These are phyloP conservation scores for Xerophyta viscosa DNA, from an alignment of 106 monocot genomes.

Conservation along the genomic window DNA sequence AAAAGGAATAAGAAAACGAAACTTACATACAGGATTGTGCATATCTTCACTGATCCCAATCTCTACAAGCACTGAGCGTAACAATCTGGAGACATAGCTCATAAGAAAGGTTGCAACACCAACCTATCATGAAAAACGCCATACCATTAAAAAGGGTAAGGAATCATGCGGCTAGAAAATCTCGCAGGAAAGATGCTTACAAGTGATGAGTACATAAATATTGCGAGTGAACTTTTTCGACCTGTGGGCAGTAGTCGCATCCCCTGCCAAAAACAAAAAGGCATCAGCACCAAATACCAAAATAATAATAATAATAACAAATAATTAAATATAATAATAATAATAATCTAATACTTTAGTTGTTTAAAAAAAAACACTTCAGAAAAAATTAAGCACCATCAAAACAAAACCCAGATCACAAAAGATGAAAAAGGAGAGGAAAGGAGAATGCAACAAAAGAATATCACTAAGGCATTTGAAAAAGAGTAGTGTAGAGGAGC, in stretches of 20 bases:
- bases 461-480: too few species aligned
- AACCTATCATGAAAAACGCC: conserved; percentile 37
- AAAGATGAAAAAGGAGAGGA: too few species aligned
- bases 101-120: conserved; percentile 65
- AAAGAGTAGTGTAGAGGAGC: too few species aligned
- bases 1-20: conserved; percentile 16
- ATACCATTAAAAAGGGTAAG: neutral
- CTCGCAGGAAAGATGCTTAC: conserved; percentile 25
- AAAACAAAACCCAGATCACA: too few species aligned
- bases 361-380: too few species aligned
- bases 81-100: conserved; percentile 58
- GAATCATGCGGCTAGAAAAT: neutral
- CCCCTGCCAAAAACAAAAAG: conserved; percentile 30
- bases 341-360: too few species aligned
- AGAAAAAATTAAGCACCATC: too few species aligned
- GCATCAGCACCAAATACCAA: too few species aligned
- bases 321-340: too few species aligned
- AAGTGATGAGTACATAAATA: conserved; percentile 67
- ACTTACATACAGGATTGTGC: conserved; percentile 99
- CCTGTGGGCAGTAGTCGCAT: conserved; percentile 75
- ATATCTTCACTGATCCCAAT: conserved; percentile 94
- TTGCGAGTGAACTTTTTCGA: conserved; percentile 65
- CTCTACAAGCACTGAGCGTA: conserved; percentile 58
- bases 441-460: too few species aligned
- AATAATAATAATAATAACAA: too few species aligned